Conservation (phyloP, 139 green algal genomes). For the Coelastrella sp. region DNA sequence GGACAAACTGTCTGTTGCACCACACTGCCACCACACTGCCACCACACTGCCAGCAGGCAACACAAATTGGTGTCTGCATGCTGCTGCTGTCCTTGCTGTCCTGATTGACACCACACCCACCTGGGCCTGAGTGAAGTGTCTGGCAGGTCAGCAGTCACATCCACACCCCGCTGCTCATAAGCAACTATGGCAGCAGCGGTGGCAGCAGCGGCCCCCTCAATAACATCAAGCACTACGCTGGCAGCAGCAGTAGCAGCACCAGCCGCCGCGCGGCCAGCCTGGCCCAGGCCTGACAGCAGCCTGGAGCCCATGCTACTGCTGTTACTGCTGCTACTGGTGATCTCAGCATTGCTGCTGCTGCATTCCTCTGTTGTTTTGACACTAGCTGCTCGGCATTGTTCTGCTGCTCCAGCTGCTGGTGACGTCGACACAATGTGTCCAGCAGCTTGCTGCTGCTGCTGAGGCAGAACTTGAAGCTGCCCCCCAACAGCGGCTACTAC, state of each 20-base stretch:
- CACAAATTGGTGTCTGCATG: too few relatives aligned
- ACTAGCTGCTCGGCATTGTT: neutral
- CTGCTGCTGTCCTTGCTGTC: neutral
- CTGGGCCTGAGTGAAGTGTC: constrained; percentile 3
- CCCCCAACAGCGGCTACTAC: neutral
- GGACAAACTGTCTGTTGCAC: too few relatives aligned
- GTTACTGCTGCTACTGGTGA: constrained; percentile 9
- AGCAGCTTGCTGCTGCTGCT: constrained; percentile 2
- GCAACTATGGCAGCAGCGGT: neutral
- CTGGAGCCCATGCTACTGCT: neutral
- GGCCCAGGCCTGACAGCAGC: constrained; percentile 35
- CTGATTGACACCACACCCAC: too few relatives aligned
- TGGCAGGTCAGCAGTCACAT: neutral
- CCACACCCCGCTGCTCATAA: constrained; percentile 21
- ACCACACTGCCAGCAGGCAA: too few relatives aligned
- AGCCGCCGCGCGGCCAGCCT: neutral
- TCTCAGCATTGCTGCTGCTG: constrained; percentile 1
- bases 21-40: too few relatives aligned
- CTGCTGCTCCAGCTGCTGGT: constrained; percentile 29
- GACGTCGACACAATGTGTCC: too few relatives aligned
- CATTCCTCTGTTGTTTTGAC: neutral
- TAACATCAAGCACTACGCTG: neutral
- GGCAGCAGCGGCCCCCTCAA: constrained; percentile 17
- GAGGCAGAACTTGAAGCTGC: neutral
- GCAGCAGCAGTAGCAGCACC: constrained; percentile 28